Evolutionary conservation across 805 yeast genomes (phyloP), one percentile per base, ranked within the genome.

Genomic region (Yamadazyma kitorensis): DNA sequence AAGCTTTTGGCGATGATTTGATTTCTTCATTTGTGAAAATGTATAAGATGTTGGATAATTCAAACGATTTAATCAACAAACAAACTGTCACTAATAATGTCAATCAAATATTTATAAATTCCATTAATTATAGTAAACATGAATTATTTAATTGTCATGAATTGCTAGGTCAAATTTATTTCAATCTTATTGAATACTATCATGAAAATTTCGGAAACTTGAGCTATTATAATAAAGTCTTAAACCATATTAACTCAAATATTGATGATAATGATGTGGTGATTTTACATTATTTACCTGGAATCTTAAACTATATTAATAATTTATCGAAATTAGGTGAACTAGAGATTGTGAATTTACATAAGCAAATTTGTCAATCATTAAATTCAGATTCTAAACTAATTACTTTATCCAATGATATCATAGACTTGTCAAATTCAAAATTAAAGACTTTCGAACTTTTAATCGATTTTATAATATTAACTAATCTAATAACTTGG

Each of bases 121-220:
- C 61, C 14, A 55, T 82, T 22, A 68, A 66, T 23, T 80, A 74
- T 47, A 74, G 83, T 49, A 75, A 87, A 42, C 76, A 74, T 36
- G 78, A 77, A 43, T 63, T 86, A 18, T 70, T 77, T 33, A 66
- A 65, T 31, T 80, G 81, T 47, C 93, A 88, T 54, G 95, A 86
- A 48, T 51, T 70, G 2, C 57, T 89, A 35, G 81, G 89, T 27
- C 84, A 80, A 52, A 64, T 86, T 1, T 61, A 82, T 5, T 75
- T 55, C 45, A 80, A 82, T 2, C 54, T 76, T 27, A 61, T 72
- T 6, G 61, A 64, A 2, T 62, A 62, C 24, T 62, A 65, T 24
- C 39, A 52, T 17, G 46, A 60, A 2, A 44, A 55, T 24, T 59
- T 57, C 28, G 57, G 58, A 6, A 43, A 56, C 9, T 27, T 49